Evolutionary conservation across 805 yeast species (phyloP), one percentile per base, ranked within the genome.

Genomic region (Kodamaea fukazawae): DNA sequence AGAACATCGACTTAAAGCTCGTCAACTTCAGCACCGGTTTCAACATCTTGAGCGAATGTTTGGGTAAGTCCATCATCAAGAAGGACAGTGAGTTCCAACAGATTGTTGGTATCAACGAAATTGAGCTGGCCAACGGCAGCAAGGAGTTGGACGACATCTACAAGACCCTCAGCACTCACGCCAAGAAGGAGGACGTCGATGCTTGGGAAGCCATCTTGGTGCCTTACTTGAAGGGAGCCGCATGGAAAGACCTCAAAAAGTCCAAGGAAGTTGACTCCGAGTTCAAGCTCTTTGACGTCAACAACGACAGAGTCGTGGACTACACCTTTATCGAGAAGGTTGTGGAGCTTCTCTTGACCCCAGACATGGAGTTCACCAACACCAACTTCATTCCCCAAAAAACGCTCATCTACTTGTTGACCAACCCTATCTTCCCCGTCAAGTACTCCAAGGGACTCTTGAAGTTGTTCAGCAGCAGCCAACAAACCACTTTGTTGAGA

Each of bases 351-450:
- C 70, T 75, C 5, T 63, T 81, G 34, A 48, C 53, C 9, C 46
- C 49, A 2, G 41, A 43, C 7, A 35, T 41, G 9, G 47, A 49
- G 45, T 47, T 55, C 43, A 38, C 43, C 7, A 42, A 52, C 33
- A 53, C 51, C 10, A 55, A 51, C 12, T 68, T 71, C 41, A 50
- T 74, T 26, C 78, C 93, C 37, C 80, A 81, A 51, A 63, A 63
- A 34, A 70, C 88, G 2, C 60, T 87, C 34, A 75, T 83, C 1
- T 90, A 86, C 54, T 69, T 90, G 25, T 69, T 91, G 46, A 85
- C 96, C 2, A 96, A 91, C 64, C 96, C 96, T 12, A 64, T 87
- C 13, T 89, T 83, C 61, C 96, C 97, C 7, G 60, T 67, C 11
- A 63, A 70, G 13, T 75, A 71, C 44, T 69, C 86, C 7, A 60